phyloP scores from a whole-genome alignment of 2,329 filamentous ascomycete species.

The Penicillium hordei region DNA sequence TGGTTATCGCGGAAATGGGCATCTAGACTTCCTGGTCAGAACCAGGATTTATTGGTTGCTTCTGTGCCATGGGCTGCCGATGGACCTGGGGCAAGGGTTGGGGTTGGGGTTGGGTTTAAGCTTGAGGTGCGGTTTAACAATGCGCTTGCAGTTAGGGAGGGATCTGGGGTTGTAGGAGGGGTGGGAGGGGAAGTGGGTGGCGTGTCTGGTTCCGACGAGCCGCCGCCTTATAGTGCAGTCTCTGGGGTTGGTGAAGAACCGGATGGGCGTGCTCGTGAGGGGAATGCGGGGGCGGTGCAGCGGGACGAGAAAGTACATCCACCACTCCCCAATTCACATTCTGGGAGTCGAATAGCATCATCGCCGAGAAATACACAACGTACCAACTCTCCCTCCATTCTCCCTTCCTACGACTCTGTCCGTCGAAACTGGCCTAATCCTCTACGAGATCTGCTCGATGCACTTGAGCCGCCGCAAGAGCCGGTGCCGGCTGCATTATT shows the following conservation, averaged over 20 bases:
- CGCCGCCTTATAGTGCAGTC: conserved; percentile 16
- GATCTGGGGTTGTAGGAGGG: background rate
- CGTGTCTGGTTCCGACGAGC: background rate
- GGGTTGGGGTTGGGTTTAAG: conserved; percentile 8
- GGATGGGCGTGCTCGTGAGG: background rate
- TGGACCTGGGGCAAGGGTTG: background rate
- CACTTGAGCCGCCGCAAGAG: conserved; percentile 23
- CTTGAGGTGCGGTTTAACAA: conserved; percentile 17
- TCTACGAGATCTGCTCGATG: conserved; percentile 23
- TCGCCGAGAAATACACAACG: background rate
- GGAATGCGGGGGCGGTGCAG: background rate
- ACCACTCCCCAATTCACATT: background rate
- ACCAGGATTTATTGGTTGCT: background rate
- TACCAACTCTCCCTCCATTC: background rate
- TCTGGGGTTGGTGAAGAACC: background rate
- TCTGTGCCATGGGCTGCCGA: background rate
- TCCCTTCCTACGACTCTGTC: conserved; percentile 22
- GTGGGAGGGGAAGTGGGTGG: background rate
- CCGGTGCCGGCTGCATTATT: conserved; percentile 19
- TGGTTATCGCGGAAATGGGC: conserved; percentile 12
- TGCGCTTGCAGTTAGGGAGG: conserved; percentile 7
- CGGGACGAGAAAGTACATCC: background rate
- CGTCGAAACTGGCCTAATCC: conserved; percentile 15
- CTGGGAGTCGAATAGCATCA: background rate
- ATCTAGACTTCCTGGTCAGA: background rate